These are phyloP conservation scores for Vinca minor DNA, from an alignment of 257 asterid genomes.

Conservation along the genomic window DNA sequence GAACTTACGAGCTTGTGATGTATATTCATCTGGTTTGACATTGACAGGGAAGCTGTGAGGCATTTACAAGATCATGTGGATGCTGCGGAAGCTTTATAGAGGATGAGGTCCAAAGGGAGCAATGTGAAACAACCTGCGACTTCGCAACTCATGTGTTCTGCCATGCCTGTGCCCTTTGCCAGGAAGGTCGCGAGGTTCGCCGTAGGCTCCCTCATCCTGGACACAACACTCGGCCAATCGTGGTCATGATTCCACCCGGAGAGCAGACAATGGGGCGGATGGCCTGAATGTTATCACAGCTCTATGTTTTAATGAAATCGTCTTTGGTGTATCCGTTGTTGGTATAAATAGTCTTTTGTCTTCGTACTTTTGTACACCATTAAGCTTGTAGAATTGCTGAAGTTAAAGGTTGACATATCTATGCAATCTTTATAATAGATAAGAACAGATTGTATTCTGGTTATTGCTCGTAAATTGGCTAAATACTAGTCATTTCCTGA, in stretches of 20 bases:
- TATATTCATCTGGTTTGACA: background rate
- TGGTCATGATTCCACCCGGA: slow-evolving; percentile 68
- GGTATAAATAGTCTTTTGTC: too few species aligned
- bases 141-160: slow-evolving; percentile 71
- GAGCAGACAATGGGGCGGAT: slow-evolving; percentile 76
- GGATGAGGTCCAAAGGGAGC: slow-evolving; percentile 77
- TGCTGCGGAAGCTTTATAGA: slow-evolving; percentile 50
- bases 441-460: too few species aligned
- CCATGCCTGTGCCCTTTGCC: slow-evolving; percentile 91
- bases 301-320: background rate
- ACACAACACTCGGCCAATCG: slow-evolving; percentile 45
- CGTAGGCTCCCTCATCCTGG: slow-evolving; percentile 93
- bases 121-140: slow-evolving; percentile 72
- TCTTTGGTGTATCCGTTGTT: background rate
- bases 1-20: background rate
- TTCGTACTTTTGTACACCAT: too few species aligned
- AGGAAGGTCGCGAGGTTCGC: slow-evolving; percentile 94
- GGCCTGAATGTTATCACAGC: slow-evolving; percentile 13
- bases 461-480: too few species aligned
- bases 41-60: slow-evolving; percentile 83
- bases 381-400: background rate
- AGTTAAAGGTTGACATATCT: background rate
- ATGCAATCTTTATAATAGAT: too few species aligned
- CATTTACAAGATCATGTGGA: slow-evolving; percentile 54
- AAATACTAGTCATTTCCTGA: too few species aligned